Base-by-base conservation (phyloP, 352 stramenopile genomes). In the Aphanomyces stellatus region DNA sequence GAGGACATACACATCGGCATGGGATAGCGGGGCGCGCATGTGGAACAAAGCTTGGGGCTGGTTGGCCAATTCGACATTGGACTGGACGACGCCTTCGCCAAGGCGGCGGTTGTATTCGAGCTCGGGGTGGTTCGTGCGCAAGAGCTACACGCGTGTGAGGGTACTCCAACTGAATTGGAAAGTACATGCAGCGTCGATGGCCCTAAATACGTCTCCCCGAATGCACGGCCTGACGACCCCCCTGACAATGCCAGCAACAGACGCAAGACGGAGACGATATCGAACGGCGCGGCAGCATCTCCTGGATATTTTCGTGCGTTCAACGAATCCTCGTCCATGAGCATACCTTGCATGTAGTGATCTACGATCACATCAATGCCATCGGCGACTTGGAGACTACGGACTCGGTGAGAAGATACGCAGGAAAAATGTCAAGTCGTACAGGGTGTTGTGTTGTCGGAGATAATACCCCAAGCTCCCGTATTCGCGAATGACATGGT, bases 331-430 rank as follows among this genome's bases (percentile, higher is more conserved):
- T 17, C 17, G 5, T 4, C 17, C 4, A 64, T 28, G 13, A 15
- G 28, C 40, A 30, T 64, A 64, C 55, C 37, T 51, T 57, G n/a
- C 3, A 67, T 13, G 42, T 22, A 57, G n/a, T 59, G 34, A 49
- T 67, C 43, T 5, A 59, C 42, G 30, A 67, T 35, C n/a, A 41
- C 60, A 17, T 67, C 60, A 33, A 67, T 57, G 13, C 60, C 60
- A 43, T 67, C 60, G 5, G 60, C 60, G 24, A 67, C 34, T n/a
- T 34, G 43, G 15, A 28, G 11, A 19, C 60, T 67, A 65, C 22
- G n/a, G 59, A 42, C 13, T 6, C 41, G 57, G n/a, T 49, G 6
- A 27, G 31, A 19, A 46, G 6, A 4, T 1, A 49, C 46, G 31
- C 28, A 17, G 8, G n/a, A 59, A 37, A 25, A 11, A 35, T 13